phyloP scores from a whole-genome alignment of 163 green algal genomes.

The Chlorella variabilis region DNA sequence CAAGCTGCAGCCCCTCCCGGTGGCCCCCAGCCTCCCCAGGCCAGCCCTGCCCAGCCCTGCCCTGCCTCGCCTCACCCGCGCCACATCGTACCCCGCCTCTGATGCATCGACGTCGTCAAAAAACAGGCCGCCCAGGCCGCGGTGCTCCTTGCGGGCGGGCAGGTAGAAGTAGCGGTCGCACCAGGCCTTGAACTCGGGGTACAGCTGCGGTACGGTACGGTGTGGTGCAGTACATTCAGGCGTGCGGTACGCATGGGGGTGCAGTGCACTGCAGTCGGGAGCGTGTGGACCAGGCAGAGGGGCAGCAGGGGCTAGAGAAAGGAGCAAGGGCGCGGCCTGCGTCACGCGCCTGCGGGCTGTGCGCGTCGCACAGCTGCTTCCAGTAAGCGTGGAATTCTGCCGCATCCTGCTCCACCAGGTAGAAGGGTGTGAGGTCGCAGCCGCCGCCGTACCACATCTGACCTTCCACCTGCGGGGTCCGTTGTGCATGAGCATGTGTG shows the following conservation, averaged over 20 bases:
- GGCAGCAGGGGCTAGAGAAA: too few relatives aligned
- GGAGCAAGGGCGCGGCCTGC: background rate
- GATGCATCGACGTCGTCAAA: constrained; percentile 91
- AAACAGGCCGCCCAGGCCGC: constrained; percentile 97
- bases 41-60: too few relatives aligned
- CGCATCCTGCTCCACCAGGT: constrained; percentile 84
- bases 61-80: constrained; percentile 40
- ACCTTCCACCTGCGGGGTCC: constrained; percentile 72
- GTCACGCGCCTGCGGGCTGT: too few relatives aligned
- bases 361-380: constrained; percentile 66
- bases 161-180: constrained; percentile 99
- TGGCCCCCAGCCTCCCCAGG: too few relatives aligned
- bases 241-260: too few relatives aligned
- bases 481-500: too few relatives aligned
- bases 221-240: background rate
- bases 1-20: too few relatives aligned
- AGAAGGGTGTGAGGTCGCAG: constrained; percentile 95
- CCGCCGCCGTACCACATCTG: constrained; percentile 92
- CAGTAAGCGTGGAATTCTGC: constrained; percentile 89
- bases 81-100: constrained; percentile 29
- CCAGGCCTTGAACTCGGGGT: constrained; percentile 85
- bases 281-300: too few relatives aligned
- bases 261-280: too few relatives aligned
- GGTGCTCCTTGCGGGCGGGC: constrained; percentile 90
- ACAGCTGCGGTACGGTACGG: constrained; percentile 55